phyloP scores from a whole-genome alignment of 768 basidiomycete genomes.

The Boletellus sp. region DNA sequence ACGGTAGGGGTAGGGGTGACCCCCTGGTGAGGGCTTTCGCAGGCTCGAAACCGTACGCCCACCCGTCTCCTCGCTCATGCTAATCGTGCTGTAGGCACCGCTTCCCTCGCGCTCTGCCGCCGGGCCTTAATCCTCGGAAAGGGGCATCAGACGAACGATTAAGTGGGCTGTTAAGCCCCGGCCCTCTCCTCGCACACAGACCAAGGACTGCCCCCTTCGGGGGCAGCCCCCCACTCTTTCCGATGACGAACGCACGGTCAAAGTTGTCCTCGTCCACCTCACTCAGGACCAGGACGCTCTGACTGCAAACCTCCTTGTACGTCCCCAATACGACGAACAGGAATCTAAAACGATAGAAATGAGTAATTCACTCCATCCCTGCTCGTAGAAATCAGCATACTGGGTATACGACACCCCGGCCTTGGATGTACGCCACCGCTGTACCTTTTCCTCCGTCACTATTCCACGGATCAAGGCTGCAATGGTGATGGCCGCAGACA shows the following conservation, averaged over 20 bases:
- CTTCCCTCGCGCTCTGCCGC: too few relatives aligned
- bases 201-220: too few relatives aligned
- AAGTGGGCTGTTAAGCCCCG: too few relatives aligned
- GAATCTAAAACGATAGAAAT: not conserved
- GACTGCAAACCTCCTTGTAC: constrained; percentile 67
- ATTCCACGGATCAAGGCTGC: constrained; percentile 6
- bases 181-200: too few relatives aligned
- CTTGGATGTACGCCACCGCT: constrained; percentile 2
- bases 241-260: constrained; percentile 33
- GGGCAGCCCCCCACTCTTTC: too few relatives aligned
- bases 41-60: too few relatives aligned
- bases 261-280: constrained; percentile 70
- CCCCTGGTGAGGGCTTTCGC: too few relatives aligned
- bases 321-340: constrained; percentile 44
- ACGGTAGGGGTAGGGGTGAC: too few relatives aligned
- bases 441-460: constrained; percentile 3
- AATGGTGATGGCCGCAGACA: constrained; percentile 11
- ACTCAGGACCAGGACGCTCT: constrained; percentile 50
- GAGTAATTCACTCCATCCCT: not conserved
- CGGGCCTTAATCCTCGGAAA: too few relatives aligned
- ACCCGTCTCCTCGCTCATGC: too few relatives aligned
- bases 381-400: not conserved
- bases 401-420: not conserved
- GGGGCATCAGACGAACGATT: too few relatives aligned
- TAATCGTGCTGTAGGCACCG: too few relatives aligned